These are phyloP conservation scores for Pouteria glomerata DNA, from an alignment of 148 eudicot species.

Conservation along the genomic window DNA sequence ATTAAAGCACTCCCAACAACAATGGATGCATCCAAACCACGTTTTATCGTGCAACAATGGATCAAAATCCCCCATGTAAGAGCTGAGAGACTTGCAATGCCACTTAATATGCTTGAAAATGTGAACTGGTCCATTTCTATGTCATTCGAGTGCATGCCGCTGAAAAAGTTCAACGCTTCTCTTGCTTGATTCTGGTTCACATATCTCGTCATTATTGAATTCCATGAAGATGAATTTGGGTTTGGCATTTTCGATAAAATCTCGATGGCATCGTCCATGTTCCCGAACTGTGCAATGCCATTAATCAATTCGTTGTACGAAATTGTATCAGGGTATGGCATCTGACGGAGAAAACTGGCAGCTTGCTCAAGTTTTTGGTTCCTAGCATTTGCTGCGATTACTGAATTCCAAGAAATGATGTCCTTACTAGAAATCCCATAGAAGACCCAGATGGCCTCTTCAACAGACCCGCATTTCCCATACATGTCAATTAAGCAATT, in stretches of 20 bases:
- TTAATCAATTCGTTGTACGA: conserved; percentile 68
- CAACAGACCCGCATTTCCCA: conserved; percentile 53
- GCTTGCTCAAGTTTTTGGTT: conserved; percentile 54
- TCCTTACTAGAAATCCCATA: conserved; percentile 40
- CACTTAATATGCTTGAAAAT: conserved; percentile 59
- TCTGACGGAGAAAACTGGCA: conserved; percentile 33
- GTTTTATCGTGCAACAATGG: conserved; percentile 52
- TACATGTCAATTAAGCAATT: conserved; percentile 91
- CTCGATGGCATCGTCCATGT: conserved; percentile 48
- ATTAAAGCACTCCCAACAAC: conserved; percentile 73
- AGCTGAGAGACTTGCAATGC: conserved; percentile 54
- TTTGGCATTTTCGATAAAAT: conserved; percentile 45
- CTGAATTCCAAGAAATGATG: conserved; percentile 74
- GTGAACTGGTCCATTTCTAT: conserved; percentile 58
- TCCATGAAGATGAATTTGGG: conserved; percentile 82
- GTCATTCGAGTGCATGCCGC: conserved; percentile 43
- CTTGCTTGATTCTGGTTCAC: conserved; percentile 44
- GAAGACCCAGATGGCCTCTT: conserved; percentile 43
- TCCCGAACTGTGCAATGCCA: conserved; percentile 72
- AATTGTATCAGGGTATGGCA: conserved; percentile 68
- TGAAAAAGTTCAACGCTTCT: conserved; percentile 51
- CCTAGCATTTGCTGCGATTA: conserved; percentile 66
- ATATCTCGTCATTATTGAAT: conserved; percentile 69
- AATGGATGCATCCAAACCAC: conserved; percentile 38
- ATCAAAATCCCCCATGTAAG: conserved; percentile 50